phyloP scores from a whole-genome alignment of 257 asterid species.

The Knoxia roxburghii region DNA sequence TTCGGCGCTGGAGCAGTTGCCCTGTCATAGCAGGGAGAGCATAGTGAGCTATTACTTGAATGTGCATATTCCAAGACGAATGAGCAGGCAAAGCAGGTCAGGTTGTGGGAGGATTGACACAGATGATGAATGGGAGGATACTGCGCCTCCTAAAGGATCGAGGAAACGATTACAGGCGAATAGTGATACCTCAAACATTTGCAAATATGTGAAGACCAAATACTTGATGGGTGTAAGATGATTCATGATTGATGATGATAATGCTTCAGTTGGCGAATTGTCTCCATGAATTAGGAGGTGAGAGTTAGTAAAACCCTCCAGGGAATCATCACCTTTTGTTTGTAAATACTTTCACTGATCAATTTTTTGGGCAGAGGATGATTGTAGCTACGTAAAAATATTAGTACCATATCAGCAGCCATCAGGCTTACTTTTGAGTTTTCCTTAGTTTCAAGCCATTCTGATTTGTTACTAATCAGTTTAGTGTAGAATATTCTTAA shows the following conservation, averaged over 20 bases:
- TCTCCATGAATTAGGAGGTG: no score
- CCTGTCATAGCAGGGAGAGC: constrained; percentile 4
- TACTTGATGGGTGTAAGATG: constrained; percentile 6
- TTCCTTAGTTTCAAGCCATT: no score
- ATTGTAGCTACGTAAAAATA: no score
- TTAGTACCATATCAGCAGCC: no score
- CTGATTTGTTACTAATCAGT: no score
- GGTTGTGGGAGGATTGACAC: not conserved
- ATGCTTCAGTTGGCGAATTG: no score
- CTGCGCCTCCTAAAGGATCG: constrained; percentile 5
- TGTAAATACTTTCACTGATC: no score
- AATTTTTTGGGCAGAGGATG: no score
- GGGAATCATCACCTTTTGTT: no score
- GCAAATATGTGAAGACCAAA: not conserved
- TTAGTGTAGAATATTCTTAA: no score
- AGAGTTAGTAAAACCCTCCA: no score
- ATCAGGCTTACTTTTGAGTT: no score
- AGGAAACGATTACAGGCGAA: constrained; percentile 3
- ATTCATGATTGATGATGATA: not conserved
- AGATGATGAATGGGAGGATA: constrained; percentile 8
- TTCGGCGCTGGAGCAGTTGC: not conserved
- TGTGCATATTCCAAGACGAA: not conserved
- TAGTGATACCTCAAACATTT: not conserved
- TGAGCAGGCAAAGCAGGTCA: not conserved
- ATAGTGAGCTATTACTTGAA: constrained; percentile 2